phyloP scores from a whole-genome alignment of 352 stramenopile species.

The Lagenidium giganteum region DNA sequence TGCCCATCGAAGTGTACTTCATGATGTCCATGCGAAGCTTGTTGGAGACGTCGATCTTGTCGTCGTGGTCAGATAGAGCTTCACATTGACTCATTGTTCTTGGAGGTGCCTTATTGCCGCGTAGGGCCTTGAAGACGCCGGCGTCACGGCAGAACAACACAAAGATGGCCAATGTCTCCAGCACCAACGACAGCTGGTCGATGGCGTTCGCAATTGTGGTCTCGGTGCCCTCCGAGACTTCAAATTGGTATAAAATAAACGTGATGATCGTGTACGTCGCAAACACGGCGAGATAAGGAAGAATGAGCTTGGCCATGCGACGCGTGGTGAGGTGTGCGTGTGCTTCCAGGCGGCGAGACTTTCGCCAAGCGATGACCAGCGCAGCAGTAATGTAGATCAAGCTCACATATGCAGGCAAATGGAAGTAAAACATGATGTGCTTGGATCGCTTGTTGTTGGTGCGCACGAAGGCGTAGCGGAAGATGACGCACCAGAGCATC shows the following conservation, averaged over 20 bases:
- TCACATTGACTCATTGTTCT: conserved; percentile 11
- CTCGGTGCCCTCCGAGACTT: conserved; percentile 25
- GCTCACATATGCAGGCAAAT: conserved; percentile 62
- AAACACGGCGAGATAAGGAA: conserved; percentile 75
- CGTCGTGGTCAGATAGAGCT: conserved; percentile 5
- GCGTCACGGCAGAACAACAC: conserved; percentile 73
- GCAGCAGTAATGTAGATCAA: conserved; percentile 60
- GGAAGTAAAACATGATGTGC: conserved; percentile 63
- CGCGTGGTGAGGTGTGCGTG: conserved; percentile 74
- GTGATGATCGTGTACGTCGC: conserved; percentile 34
- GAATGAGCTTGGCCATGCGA: conserved; percentile 79
- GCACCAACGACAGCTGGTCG: conserved; percentile 68
- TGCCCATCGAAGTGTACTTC: conserved; percentile 84
- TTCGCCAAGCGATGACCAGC: conserved; percentile 60
- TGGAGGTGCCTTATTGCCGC: conserved; percentile 17
- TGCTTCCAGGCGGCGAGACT: conserved; percentile 64
- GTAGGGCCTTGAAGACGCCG: conserved; percentile 42
- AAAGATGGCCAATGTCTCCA: conserved; percentile 64
- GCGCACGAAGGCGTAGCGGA: conserved; percentile 52
- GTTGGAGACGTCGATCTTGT: conserved; percentile 70
- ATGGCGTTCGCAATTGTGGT: conserved; percentile 48
- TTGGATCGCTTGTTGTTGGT: conserved; percentile 14
- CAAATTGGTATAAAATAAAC: conserved; percentile 48
- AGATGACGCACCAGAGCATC: conserved; percentile 62
- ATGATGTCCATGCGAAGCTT: conserved; percentile 82